phyloP scores from a whole-genome alignment of 441 rosid genomes.

The Manihot esculenta region DNA sequence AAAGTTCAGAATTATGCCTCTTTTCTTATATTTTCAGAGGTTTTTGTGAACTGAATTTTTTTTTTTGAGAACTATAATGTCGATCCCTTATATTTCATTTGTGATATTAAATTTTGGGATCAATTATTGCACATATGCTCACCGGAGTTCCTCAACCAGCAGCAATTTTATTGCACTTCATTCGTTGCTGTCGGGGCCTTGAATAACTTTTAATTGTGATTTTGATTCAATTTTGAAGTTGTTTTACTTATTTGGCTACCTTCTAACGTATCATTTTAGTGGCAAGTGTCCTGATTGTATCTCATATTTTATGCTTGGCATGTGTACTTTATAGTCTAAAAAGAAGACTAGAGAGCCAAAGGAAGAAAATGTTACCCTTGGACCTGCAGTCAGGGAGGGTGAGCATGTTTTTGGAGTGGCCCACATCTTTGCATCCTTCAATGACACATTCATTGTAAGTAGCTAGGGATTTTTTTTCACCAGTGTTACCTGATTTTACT shows the following conservation, averaged over 20 bases:
- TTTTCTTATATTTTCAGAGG: no score
- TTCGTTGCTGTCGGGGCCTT: no score
- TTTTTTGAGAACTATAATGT: no score
- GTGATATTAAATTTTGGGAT: background rate
- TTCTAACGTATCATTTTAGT: background rate
- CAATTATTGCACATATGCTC: background rate
- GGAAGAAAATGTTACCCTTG: conserved; percentile 70
- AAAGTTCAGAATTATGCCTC: no score
- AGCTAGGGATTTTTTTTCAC: background rate
- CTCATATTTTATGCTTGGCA: background rate
- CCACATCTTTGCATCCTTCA: conserved; percentile 75
- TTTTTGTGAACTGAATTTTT: no score
- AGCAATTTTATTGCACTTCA: no score
- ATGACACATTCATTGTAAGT: conserved; percentile 72
- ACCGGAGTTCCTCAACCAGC: no score
- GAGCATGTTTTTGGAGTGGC: conserved; percentile 70
- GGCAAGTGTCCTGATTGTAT: background rate
- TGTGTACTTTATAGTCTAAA: conserved; percentile 41
- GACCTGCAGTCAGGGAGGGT: conserved; percentile 66
- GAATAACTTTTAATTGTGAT: no score
- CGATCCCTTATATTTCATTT: background rate
- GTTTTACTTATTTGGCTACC: no score
- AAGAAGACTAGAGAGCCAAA: conserved; percentile 67
- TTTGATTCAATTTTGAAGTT: no score
- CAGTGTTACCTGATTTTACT: background rate